A percentile compares a stretch with the other conserved stretches of the same genome.
Evolutionary conservation across 257 asterid species (phyloP).

Genomic region (Solanum commersonii): DNA sequence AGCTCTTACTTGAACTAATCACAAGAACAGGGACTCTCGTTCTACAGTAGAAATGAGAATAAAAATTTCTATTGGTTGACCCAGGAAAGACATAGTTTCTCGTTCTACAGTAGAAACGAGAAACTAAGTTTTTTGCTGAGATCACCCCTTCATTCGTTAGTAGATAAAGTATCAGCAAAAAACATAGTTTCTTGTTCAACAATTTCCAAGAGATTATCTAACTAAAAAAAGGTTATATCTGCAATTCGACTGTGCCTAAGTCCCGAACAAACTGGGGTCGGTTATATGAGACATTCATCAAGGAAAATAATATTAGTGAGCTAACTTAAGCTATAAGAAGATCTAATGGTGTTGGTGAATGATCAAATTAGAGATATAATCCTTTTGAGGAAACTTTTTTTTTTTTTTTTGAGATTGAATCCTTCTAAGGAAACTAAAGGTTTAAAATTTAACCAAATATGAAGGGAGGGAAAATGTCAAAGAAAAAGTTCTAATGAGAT

Average conservation of each 20-base stretch:
- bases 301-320: not conserved
- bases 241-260: not conserved
- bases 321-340: not conserved
- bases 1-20: not conserved
- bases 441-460: not conserved
- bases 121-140: too few relatives aligned
- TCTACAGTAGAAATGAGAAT: too few relatives aligned
- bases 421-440: not conserved
- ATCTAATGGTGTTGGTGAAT: not conserved
- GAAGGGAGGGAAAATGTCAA: not conserved
- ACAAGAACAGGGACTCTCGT: not conserved
- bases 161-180: not conserved
- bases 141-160: too few relatives aligned
- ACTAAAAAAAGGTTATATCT: not conserved
- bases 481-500: not conserved
- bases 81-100: not conserved
- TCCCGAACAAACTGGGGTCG: not conserved
- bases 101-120: not conserved
- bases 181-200: not conserved
- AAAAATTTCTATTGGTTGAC: not conserved
- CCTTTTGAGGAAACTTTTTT: not conserved
- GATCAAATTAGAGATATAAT: not conserved
- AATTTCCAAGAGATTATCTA: not conserved
- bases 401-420: not conserved
- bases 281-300: not conserved